Evolutionary conservation across 768 basidiomycete genomes (phyloP), one percentile per base, ranked within the genome.

Genomic region (Goffeauzyma gilvescens): DNA sequence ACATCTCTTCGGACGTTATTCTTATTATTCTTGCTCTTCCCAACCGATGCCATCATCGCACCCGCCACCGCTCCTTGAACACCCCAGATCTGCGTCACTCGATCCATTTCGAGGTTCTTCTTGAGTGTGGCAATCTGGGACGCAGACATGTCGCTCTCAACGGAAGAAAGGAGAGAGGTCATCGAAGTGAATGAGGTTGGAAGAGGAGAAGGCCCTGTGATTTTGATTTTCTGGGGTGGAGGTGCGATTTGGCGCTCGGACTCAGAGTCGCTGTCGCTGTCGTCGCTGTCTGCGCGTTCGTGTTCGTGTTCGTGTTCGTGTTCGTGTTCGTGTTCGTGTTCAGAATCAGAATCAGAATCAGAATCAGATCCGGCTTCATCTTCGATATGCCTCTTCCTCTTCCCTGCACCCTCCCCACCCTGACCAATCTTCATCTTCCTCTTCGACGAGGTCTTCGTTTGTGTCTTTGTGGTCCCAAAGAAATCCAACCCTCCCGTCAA

Each of bases 1-100:
- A 93, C 69, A 63, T 98, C 90, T 44, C 82, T 76, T 48, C 68
- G 48, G 32, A 46, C 50, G 3, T 40, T 22, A 5, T 39, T 13
- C 13, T 38, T 17, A 9, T 12, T 34, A 23, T 38, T 38, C 22
- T 38, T 23, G 17, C 24, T 17, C 22, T 10, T 8, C 24, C 37
- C 37, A 30, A n/a, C 28, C 12, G 24, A 20, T 10, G 32, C 47
- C 32, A 64, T 30, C 22, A 60, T 9, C 20, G 50, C 50, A 0
- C 62, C 58, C 6, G 45, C 39, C 4, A 62, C 57, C 17, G 56
- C 50, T 20, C 53, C 51, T 36, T 59, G 58, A 12, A 62, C 59
- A 20, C 57, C 60, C 59, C 60, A 64, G 7, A 62, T 26, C 14
- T 46, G 40, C 10, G 44, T 38, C 12, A 58, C 53, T 5, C 50